Percentiles rank a stretch among this genome's conserved stretches.
Conservation (phyloP, 2,329 filamentous ascomycete genomes). For the Aspergillus terreus region DNA sequence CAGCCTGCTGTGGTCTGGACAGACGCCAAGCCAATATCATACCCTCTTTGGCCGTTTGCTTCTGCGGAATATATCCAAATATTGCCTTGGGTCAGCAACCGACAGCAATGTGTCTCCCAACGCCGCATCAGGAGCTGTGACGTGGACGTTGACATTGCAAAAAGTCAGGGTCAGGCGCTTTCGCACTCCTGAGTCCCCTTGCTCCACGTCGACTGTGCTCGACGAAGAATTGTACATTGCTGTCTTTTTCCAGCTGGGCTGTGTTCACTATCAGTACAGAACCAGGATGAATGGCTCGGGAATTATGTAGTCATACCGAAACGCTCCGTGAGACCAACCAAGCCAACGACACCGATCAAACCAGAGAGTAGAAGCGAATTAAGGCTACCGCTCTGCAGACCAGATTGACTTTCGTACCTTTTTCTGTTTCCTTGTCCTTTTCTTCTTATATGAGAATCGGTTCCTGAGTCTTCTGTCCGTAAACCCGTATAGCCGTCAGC, state of each 20-base stretch:
- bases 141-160: slow-evolving; percentile 30
- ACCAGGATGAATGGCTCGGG: no score
- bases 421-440: no score
- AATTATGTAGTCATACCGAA: no score
- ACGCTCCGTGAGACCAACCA: no score
- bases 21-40: neutral
- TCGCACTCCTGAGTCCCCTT: slow-evolving; percentile 14
- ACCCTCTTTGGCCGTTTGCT: slow-evolving; percentile 27
- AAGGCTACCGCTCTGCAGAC: no score
- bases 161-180: slow-evolving; percentile 37
- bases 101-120: slow-evolving; percentile 33
- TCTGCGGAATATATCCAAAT: slow-evolving; percentile 18
- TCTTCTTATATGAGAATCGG: neutral
- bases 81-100: slow-evolving; percentile 28
- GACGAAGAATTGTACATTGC: slow-evolving; percentile 27
- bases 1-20: neutral
- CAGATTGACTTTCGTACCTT: no score
- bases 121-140: slow-evolving; percentile 34
- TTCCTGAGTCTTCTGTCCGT: neutral
- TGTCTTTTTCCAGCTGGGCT: neutral
- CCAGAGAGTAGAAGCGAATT: no score
- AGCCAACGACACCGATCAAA: no score
- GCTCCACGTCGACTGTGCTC: slow-evolving; percentile 25
- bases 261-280: neutral
- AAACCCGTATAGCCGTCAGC: neutral